Conservation (phyloP, 495 filamentous ascomycete species). For the Rostrohypoxylon terebratum region DNA sequence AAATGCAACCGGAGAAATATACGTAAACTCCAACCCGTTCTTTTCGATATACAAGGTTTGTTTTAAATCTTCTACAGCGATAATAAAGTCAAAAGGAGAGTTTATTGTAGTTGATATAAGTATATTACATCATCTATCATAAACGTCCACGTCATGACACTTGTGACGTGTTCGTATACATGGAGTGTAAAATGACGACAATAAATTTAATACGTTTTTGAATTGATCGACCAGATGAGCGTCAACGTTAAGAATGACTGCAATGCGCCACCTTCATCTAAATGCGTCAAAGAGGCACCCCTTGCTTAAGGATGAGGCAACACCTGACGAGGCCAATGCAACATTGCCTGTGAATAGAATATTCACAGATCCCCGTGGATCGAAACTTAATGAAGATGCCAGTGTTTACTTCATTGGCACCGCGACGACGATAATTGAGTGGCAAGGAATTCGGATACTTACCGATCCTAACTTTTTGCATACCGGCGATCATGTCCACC, state of each 20-base stretch:
- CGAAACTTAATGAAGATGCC: conserved; percentile 41
- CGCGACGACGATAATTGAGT: conserved; percentile 75
- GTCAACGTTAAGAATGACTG: conserved; percentile 31
- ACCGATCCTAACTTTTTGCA: conserved; percentile 81
- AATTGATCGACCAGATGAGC: not conserved
- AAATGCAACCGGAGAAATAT: not conserved
- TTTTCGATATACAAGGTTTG: not conserved
- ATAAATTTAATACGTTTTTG: not conserved
- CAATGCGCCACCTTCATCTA: conserved; percentile 44
- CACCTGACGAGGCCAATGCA: conserved; percentile 28
- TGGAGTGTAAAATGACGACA: not conserved
- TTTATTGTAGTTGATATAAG: not conserved
- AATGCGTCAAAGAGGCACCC: conserved; percentile 44
- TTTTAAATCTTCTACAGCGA: not conserved
- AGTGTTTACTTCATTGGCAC: conserved; percentile 71
- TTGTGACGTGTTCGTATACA: not conserved
- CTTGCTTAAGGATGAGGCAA: conserved; percentile 41
- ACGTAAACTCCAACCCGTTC: not conserved
- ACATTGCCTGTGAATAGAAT: conserved; percentile 34
- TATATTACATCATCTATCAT: conserved; percentile 40
- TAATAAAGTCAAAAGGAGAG: not conserved
- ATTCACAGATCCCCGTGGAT: conserved; percentile 29
- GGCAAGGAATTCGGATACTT: conserved; percentile 70
- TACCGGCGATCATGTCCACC: conserved; percentile 74
- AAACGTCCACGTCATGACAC: conserved; percentile 40